A percentile compares a stretch with the other conserved stretches of the same genome.
These are phyloP conservation scores for Fusarium oxysporum DNA, from an alignment of 2,329 filamentous ascomycete genomes.

Conservation along the genomic window DNA sequence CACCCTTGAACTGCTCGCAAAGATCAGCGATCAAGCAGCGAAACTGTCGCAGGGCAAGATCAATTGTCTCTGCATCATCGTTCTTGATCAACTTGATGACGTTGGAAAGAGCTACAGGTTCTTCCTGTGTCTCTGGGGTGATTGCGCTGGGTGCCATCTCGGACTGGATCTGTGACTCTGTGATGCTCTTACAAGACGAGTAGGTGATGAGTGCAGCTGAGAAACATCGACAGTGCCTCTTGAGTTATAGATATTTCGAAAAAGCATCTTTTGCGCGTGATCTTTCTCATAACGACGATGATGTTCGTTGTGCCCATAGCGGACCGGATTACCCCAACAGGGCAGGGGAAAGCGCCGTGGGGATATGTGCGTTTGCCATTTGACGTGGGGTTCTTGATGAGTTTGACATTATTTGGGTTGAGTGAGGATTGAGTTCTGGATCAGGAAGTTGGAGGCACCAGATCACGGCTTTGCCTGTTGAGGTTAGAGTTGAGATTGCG, in stretches of 20 bases:
- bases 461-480: neutral
- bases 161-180: neutral
- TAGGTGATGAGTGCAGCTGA: neutral
- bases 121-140: constrained; percentile 29
- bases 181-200: neutral
- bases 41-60: constrained; percentile 69
- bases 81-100: constrained; percentile 44
- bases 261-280: constrained; percentile 19
- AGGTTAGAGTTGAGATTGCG: constrained; percentile 15
- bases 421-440: constrained; percentile 4
- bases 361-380: neutral
- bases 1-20: constrained; percentile 76
- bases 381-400: constrained; percentile 10
- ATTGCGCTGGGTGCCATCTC: constrained; percentile 44
- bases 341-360: constrained; percentile 23
- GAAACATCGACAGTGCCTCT: neutral
- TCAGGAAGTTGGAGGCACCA: constrained; percentile 32
- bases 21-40: constrained; percentile 74
- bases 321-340: neutral
- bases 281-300: neutral
- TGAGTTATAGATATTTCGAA: constrained; percentile 14
- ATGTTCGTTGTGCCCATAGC: neutral
- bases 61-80: constrained; percentile 47
- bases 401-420: neutral
- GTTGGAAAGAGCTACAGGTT: constrained; percentile 27